A percentile compares a stretch with the other conserved stretches of the same genome.
Evolutionary conservation across 176 grass and related monocot genomes (phyloP).

Genomic region (Rhipidocladum racemiflorum): DNA sequence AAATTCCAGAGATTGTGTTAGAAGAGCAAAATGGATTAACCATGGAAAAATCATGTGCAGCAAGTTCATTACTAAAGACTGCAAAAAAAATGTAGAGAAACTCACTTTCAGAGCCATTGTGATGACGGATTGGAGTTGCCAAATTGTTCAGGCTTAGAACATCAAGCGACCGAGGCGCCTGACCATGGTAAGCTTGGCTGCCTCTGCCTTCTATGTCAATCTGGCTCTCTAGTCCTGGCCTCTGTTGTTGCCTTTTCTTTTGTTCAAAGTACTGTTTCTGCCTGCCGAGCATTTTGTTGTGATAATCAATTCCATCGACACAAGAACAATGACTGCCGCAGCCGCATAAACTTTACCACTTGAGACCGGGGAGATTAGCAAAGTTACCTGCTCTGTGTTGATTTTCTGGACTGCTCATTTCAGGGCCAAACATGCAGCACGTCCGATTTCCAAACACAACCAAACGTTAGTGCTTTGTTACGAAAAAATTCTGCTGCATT

Average conservation of each 20-base stretch:
- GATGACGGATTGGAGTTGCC: slow-evolving; percentile 41
- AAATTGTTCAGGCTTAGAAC: slow-evolving; percentile 71
- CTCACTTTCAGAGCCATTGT: slow-evolving; percentile 39
- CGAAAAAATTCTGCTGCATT: slow-evolving; percentile 9
- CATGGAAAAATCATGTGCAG: slow-evolving; percentile 10
- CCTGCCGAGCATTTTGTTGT: slow-evolving; percentile 39
- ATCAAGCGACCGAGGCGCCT: slow-evolving; percentile 69
- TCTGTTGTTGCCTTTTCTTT: slow-evolving; percentile 72
- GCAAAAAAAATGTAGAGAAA: slow-evolving; percentile 23
- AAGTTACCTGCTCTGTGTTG: slow-evolving; percentile 74
- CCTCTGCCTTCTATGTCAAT: slow-evolving; percentile 21
- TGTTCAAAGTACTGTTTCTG: slow-evolving; percentile 97
- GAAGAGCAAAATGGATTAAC: slow-evolving; percentile 10
- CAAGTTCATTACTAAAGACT: not conserved
- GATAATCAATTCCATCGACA: not conserved
- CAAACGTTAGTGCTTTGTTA: slow-evolving; percentile 4
- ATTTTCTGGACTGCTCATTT: slow-evolving; percentile 67
- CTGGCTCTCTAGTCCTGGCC: slow-evolving; percentile 36
- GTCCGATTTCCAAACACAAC: slow-evolving; percentile 28
- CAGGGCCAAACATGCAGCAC: slow-evolving; percentile 31
- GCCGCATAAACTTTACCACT: not conserved
- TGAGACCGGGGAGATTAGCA: slow-evolving; percentile 7
- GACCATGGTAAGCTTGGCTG: slow-evolving; percentile 29
- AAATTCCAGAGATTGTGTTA: slow-evolving; percentile 10
- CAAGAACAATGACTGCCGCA: not conserved